phyloP scores from a whole-genome alignment of 164 flowering plant species.

The Macadamia integrifolia region DNA sequence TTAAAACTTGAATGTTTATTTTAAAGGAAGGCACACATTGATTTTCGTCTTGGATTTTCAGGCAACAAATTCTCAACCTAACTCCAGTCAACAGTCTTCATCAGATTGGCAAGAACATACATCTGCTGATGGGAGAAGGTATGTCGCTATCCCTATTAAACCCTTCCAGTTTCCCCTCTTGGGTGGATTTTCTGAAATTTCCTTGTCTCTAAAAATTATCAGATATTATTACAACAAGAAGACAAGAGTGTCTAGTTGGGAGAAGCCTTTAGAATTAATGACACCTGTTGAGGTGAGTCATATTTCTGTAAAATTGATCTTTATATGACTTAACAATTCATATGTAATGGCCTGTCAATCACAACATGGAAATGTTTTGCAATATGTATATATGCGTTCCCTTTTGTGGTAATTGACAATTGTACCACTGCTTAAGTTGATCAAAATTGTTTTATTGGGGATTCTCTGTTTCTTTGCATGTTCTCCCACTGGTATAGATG shows the following conservation, averaged over 20 bases:
- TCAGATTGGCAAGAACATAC: constrained; percentile 97
- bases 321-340: constrained; percentile 5
- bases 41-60: constrained; percentile 18
- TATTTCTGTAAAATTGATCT: constrained; percentile 1
- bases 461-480: constrained; percentile 64
- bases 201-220: constrained; percentile 4
- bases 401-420: constrained; percentile 30
- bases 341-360: constrained; percentile 6
- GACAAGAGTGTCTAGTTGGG: constrained; percentile 70
- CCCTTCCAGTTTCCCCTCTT: too few relatives aligned
- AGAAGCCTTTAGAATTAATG: constrained; percentile 59
- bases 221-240: constrained; percentile 91
- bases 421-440: constrained; percentile 27
- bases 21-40: not conserved
- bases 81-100: constrained; percentile 35
- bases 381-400: constrained; percentile 12
- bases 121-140: constrained; percentile 91
- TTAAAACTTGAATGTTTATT: too few relatives aligned
- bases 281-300: constrained; percentile 86
- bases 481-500: constrained; percentile 74
- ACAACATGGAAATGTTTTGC: constrained; percentile 19
- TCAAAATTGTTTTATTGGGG: constrained; percentile 48
- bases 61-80: constrained; percentile 31
- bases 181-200: too few relatives aligned
- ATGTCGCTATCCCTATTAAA: not conserved